Base-by-base conservation (phyloP, 352 stramenopile genomes). In the Phytophthora pisi region DNA sequence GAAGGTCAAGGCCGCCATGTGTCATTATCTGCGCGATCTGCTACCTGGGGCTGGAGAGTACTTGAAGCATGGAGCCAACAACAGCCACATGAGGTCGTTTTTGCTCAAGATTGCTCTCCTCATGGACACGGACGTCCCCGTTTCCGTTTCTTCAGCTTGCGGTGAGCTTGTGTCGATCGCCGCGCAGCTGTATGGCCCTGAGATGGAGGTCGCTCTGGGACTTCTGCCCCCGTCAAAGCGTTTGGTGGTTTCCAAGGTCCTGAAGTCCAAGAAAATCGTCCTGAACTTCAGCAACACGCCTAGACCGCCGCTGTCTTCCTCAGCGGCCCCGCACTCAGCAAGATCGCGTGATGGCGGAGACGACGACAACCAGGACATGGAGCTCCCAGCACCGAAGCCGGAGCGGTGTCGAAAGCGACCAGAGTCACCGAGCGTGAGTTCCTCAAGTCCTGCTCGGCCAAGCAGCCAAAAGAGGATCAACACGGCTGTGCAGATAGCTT, bases 1-100 rank as follows among this genome's bases (percentile, higher is more conserved):
- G 78, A 94, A 93, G 56, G 78, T 92, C 46, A 92, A 90, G 49
- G 69, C 68, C 4, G 75, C 81, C 0, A 81, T 93, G 50, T 92
- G 84, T 62, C 65, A 87, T 31, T 96, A 89, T 42, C 51, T 96
- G 15, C 74, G 79, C 18, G 66, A 83, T 34, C 45, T 93, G 9
- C 55, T 96, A 9, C 86, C 84, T 4, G 51, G 52, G 7, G 78
- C 83, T 3, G 66, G 72, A 11, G 81, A 67, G 10, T 93, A 93
- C 28, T 80, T 92, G 53, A 77, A 79, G 23, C 77, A 92, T 43
- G 82, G 79, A 51, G 57, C 64, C 38, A 92, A 86, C 71, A 79
- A 85, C 47, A 86, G 74, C 30, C 75, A 89, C 58, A 89, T 94
- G 78, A 84, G 84, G 13, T 70, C 72, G 8, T 81, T 96, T 42